phyloP scores from a whole-genome alignment of 148 eudicot species.

The Chenopodium suecicum region DNA sequence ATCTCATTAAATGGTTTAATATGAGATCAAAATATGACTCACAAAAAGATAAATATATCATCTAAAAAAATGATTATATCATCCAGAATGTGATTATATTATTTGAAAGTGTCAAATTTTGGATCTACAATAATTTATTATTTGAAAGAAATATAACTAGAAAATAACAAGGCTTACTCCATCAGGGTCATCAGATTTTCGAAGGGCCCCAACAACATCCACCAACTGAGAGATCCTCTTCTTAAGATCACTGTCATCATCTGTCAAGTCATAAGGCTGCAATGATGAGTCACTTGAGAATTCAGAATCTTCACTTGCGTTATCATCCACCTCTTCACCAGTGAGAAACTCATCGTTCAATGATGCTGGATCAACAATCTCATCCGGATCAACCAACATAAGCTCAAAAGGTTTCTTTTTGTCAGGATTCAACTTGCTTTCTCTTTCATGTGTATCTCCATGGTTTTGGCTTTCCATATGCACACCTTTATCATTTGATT shows the following conservation, averaged over 20 bases:
- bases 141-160: not conserved
- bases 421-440: conserved; percentile 25
- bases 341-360: conserved; percentile 42
- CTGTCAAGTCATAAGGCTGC: conserved; percentile 87
- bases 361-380: conserved; percentile 68
- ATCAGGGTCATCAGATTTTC: conserved; percentile 87
- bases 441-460: conserved; percentile 25
- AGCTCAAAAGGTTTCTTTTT: conserved; percentile 43
- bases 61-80: too few relatives aligned
- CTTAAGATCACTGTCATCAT: conserved; percentile 84
- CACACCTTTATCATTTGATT: conserved; percentile 20
- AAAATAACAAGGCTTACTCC: conserved; percentile 52
- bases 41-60: too few relatives aligned
- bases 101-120: too few relatives aligned
- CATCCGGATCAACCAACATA: conserved; percentile 74
- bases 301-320: conserved; percentile 67
- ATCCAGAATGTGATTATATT: too few relatives aligned
- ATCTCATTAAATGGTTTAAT: too few relatives aligned
- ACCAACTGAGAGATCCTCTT: conserved; percentile 75
- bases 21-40: too few relatives aligned
- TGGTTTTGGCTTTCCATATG: conserved; percentile 28
- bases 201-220: conserved; percentile 83
- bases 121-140: too few relatives aligned
- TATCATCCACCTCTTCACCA: conserved; percentile 51
- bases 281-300: conserved; percentile 75